Percentiles rank a stretch among this genome's conserved stretches.
These are phyloP conservation scores for Serendipita vermifera DNA, from an alignment of 768 basidiomycete genomes.

Conservation along the genomic window DNA sequence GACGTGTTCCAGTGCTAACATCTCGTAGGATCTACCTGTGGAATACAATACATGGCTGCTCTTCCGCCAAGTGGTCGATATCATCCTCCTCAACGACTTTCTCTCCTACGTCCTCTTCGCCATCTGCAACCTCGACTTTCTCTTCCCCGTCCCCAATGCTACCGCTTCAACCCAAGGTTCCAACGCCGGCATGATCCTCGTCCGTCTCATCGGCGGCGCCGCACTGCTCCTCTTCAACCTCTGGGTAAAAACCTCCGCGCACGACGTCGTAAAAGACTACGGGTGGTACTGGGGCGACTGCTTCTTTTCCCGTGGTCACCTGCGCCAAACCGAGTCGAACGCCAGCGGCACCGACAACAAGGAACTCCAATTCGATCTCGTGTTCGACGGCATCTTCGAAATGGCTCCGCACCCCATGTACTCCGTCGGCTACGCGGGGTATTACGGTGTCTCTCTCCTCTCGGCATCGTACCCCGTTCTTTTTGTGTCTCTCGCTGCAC, in stretches of 20 bases:
- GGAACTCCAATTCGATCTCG: constrained; percentile 36
- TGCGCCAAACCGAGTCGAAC: background rate
- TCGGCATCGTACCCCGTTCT: constrained; percentile 80
- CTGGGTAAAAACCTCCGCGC: constrained; percentile 97
- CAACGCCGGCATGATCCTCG: background rate
- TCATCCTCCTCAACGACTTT: constrained; percentile 97
- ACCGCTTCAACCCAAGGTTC: background rate
- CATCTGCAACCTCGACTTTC: constrained; percentile 27
- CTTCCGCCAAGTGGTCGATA: constrained; percentile 90
- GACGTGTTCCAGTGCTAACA: background rate
- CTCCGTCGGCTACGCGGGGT: constrained; percentile 91
- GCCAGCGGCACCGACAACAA: background rate
- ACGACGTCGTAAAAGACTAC: constrained; percentile 94
- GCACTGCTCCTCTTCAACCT: constrained; percentile 86
- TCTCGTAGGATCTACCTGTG: constrained; percentile 59
- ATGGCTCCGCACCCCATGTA: constrained; percentile 93
- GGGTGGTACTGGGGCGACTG: constrained; percentile 97
- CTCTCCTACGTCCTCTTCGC: constrained; percentile 91
- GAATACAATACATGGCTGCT: constrained; percentile 97
- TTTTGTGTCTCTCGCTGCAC: constrained; percentile 86
- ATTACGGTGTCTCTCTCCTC: constrained; percentile 89
- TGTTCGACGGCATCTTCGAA: constrained; percentile 98
- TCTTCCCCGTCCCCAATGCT: background rate
- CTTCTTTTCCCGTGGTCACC: constrained; percentile 71
- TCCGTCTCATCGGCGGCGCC: constrained; percentile 46